Evolutionary conservation across 495 filamentous ascomycete genomes (phyloP).

Genomic region (Penicillium fimorum): DNA sequence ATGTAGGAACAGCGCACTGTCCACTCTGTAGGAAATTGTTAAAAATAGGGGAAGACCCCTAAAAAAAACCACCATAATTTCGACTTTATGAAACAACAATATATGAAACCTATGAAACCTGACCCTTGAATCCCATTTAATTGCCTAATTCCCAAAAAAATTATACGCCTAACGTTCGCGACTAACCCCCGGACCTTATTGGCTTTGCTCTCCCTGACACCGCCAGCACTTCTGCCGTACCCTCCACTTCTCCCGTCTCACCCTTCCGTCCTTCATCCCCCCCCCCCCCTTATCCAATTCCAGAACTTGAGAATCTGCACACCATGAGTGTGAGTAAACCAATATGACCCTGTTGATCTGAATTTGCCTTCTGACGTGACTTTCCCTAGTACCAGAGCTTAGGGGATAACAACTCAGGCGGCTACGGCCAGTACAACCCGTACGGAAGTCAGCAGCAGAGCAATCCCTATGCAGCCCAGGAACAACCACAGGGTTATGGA

Average conservation of each 20-base stretch:
- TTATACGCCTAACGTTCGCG: background rate
- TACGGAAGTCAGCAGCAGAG: slow-evolving; percentile 52
- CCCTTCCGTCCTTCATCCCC: slow-evolving; percentile 24
- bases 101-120: background rate
- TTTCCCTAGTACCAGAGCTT: slow-evolving; percentile 34
- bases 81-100: background rate
- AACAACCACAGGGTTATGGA: slow-evolving; percentile 40
- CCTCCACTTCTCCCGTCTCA: slow-evolving; percentile 28
- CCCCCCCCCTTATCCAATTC: background rate
- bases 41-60: background rate
- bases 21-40: background rate
- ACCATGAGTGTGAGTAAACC: slow-evolving; percentile 39
- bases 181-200: slow-evolving; percentile 3
- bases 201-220: slow-evolving; percentile 11
- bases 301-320: slow-evolving; percentile 7
- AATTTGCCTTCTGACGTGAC: background rate
- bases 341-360: background rate
- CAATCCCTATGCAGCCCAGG: slow-evolving; percentile 37
- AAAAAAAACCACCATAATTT: background rate
- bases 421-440: slow-evolving; percentile 63
- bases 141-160: background rate
- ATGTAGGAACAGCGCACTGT: slow-evolving; percentile 2
- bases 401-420: slow-evolving; percentile 36
- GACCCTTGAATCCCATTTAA: background rate
- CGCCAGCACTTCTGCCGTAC: slow-evolving; percentile 26